phyloP scores from a whole-genome alignment of 2,329 filamentous ascomycete species.

The Apiospora sp. region DNA sequence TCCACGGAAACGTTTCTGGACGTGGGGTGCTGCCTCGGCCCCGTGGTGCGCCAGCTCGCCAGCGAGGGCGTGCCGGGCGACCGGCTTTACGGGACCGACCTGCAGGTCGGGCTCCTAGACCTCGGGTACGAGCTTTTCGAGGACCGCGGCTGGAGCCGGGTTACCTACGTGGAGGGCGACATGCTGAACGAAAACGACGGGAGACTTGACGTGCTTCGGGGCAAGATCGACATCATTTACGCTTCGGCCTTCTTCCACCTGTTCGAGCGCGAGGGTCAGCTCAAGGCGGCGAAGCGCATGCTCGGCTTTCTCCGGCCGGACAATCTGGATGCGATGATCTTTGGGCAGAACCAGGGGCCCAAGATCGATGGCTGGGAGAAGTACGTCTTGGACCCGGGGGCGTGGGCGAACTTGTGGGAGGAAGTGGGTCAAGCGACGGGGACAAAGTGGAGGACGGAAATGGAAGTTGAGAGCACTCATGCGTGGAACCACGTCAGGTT shows the following conservation, averaged over 20 bases:
- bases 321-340: constrained; percentile 54
- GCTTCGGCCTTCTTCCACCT: constrained; percentile 48
- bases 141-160: background rate
- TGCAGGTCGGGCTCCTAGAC: background rate
- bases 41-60: constrained; percentile 3
- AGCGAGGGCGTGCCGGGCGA: background rate
- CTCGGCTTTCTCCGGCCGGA: constrained; percentile 54
- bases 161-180: constrained; percentile 9
- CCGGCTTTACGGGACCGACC: constrained; percentile 20
- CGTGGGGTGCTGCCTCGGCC: background rate
- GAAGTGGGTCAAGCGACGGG: constrained; percentile 57
- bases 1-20: constrained; percentile 6
- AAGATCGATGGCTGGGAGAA: constrained; percentile 53
- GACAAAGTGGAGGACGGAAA: constrained; percentile 57
- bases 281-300: constrained; percentile 53
- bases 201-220: constrained; percentile 33
- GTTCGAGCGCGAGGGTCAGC: constrained; percentile 53
- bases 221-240: constrained; percentile 37
- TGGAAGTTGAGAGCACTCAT: constrained; percentile 38
- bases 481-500: constrained; percentile 13
- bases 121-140: constrained; percentile 11
- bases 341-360: constrained; percentile 50
- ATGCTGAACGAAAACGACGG: constrained; percentile 46
- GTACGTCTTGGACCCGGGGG: constrained; percentile 57
- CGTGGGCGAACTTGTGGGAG: constrained; percentile 62